These are phyloP conservation scores for Xylaria venustula DNA, from an alignment of 495 filamentous ascomycete genomes.

Conservation along the genomic window DNA sequence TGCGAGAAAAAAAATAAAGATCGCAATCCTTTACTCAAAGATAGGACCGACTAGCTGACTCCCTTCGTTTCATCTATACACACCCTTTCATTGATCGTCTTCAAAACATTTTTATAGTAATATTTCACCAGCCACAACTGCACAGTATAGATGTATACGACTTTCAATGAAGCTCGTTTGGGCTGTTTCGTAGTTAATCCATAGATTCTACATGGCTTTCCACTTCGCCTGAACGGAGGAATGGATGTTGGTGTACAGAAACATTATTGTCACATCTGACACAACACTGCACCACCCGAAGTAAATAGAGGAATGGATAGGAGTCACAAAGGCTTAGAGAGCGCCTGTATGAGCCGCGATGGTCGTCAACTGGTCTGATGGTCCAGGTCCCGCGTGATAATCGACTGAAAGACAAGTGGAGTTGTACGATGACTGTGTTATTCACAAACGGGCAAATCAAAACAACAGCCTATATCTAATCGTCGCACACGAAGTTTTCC, in stretches of 20 bases:
- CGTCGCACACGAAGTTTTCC: too few relatives aligned
- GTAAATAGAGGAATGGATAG: background rate
- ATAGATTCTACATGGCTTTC: background rate
- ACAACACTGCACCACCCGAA: background rate
- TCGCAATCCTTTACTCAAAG: background rate
- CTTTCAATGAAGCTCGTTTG: background rate
- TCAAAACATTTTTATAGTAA: background rate
- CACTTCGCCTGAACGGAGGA: background rate
- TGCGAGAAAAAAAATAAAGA: background rate
- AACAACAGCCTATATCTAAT: too few relatives aligned
- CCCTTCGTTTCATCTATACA: background rate
- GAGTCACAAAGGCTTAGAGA: background rate
- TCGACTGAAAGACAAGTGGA: background rate
- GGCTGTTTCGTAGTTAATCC: background rate
- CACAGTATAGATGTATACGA: slow-evolving; percentile 7
- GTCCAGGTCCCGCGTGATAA: background rate
- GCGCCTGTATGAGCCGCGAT: background rate
- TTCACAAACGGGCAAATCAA: too few relatives aligned
- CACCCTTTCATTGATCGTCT: background rate
- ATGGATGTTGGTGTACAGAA: background rate
- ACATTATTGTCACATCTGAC: background rate
- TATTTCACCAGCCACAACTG: slow-evolving; percentile 8
- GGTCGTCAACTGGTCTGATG: background rate
- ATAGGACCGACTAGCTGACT: background rate
- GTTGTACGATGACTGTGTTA: background rate